phyloP scores from a whole-genome alignment of 768 basidiomycete species.

The Lactifluus hygrophoroides region DNA sequence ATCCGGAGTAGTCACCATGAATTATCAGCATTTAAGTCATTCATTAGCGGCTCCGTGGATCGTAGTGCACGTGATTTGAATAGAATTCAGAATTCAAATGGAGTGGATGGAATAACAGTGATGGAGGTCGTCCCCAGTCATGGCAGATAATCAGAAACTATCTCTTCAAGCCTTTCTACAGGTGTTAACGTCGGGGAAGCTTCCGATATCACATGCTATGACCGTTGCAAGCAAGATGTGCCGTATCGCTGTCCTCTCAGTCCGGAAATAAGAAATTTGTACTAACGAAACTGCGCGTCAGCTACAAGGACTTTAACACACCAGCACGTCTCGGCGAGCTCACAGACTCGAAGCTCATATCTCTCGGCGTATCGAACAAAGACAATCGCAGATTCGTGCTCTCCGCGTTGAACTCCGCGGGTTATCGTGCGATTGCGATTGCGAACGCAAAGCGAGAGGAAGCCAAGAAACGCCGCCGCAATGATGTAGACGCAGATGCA shows the following conservation, averaged over 20 bases:
- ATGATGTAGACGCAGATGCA: too few relatives aligned
- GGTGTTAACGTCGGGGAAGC: constrained; percentile 23
- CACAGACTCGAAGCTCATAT: constrained; percentile 49
- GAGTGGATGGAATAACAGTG: too few relatives aligned
- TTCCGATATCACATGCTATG: constrained; percentile 30
- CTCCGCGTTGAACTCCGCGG: constrained; percentile 52
- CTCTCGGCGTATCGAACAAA: constrained; percentile 52
- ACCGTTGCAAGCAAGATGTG: constrained; percentile 29
- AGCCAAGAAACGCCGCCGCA: constrained; percentile 13
- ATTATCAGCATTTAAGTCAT: background rate
- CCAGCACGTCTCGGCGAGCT: constrained; percentile 47
- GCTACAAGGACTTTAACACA: constrained; percentile 66
- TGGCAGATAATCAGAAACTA: constrained; percentile 19
- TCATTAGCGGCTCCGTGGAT: too few relatives aligned
- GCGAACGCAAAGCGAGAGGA: constrained; percentile 13
- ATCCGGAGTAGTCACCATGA: background rate
- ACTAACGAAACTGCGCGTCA: constrained; percentile 25
- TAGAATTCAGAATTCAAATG: too few relatives aligned
- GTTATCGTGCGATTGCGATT: constrained; percentile 34
- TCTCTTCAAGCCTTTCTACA: constrained; percentile 29
- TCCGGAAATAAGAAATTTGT: background rate
- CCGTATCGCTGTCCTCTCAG: constrained; percentile 1
- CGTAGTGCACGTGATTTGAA: background rate
- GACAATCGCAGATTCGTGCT: constrained; percentile 56
- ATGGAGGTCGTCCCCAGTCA: background rate